Conservation (phyloP, 164 flowering plant species). For the Nymphaea thermarum region DNA sequence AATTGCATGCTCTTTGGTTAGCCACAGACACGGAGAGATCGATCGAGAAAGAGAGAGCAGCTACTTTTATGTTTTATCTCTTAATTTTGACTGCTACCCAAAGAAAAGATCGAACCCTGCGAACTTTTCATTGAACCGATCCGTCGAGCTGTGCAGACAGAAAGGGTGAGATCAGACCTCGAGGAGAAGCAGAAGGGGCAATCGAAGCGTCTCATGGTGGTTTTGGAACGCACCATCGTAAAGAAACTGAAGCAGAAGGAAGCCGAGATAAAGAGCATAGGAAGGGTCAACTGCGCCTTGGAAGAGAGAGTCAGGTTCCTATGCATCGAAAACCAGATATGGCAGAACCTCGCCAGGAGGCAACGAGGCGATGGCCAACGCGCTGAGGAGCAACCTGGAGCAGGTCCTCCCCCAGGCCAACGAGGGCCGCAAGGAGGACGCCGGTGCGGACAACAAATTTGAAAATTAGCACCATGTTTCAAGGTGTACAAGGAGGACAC, state of each 20-base stretch:
- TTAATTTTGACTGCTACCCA: background rate
- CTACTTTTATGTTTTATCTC: background rate
- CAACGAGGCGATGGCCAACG: slow-evolving; percentile 69
- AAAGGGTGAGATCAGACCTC: slow-evolving; percentile 43
- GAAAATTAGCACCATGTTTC: too few relatives aligned
- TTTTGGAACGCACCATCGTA: slow-evolving; percentile 30
- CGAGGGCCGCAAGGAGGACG: slow-evolving; percentile 11
- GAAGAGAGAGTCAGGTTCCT: slow-evolving; percentile 48
- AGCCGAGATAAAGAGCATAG: slow-evolving; percentile 50
- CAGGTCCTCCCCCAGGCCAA: slow-evolving; percentile 39
- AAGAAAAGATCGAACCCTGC: background rate
- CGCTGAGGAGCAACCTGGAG: slow-evolving; percentile 42
- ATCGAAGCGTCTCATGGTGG: slow-evolving; percentile 27
- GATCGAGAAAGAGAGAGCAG: background rate
- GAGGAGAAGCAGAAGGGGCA: slow-evolving; percentile 37
- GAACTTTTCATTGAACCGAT: too few relatives aligned
- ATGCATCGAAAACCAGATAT: slow-evolving; percentile 55
- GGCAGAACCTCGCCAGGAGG: slow-evolving; percentile 63
- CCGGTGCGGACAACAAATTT: slow-evolving; percentile 14
- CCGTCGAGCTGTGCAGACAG: slow-evolving; percentile 26
- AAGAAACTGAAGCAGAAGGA: slow-evolving; percentile 47
- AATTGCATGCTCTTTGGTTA: background rate
- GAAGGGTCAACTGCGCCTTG: slow-evolving; percentile 41
- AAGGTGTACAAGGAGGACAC: too few relatives aligned
- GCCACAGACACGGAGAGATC: background rate